Evolutionary conservation across 2,329 filamentous ascomycete species (phyloP).

Genomic region (Pseudopyrenochaeta lycopersici): DNA sequence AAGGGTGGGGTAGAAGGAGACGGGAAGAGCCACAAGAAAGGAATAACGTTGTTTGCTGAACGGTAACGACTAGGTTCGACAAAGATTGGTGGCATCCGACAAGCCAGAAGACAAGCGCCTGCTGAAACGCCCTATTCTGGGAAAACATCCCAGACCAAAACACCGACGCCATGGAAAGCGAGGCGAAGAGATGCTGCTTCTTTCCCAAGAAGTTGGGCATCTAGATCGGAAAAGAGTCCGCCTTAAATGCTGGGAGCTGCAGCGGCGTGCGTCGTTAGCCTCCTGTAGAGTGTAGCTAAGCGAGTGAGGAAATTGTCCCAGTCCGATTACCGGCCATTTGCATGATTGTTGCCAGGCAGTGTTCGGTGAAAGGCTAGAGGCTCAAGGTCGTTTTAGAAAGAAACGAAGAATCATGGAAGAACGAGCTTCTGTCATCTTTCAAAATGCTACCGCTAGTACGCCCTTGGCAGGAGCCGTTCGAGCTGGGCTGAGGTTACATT

Average conservation of each 20-base stretch:
- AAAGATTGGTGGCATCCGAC: background rate
- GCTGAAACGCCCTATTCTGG: constrained; percentile 16
- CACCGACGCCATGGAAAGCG: background rate
- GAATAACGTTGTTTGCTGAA: background rate
- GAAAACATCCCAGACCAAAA: background rate
- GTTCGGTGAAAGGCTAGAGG: background rate
- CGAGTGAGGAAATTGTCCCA: constrained; percentile 29
- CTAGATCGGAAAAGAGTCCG: constrained; percentile 34
- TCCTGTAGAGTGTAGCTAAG: constrained; percentile 28
- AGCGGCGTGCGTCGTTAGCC: constrained; percentile 39
- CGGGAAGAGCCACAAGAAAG: constrained; percentile 21
- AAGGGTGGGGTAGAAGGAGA: constrained; percentile 21
- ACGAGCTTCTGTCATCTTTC: background rate
- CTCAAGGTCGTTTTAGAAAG: background rate
- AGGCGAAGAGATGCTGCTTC: background rate
- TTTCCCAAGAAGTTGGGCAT: constrained; percentile 19
- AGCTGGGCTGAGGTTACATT: too few species aligned
- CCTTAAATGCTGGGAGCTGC: constrained; percentile 29
- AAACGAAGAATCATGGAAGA: too few species aligned
- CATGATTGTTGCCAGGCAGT: background rate
- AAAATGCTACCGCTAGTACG: background rate
- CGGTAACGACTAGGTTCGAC: background rate
- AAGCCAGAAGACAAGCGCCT: constrained; percentile 11
- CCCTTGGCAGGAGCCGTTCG: too few species aligned
- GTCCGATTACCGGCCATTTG: constrained; percentile 27